Evolutionary conservation across 225 moss, liverwort and hornwort genomes (phyloP).

Genomic region (Straminergon stramineum): DNA sequence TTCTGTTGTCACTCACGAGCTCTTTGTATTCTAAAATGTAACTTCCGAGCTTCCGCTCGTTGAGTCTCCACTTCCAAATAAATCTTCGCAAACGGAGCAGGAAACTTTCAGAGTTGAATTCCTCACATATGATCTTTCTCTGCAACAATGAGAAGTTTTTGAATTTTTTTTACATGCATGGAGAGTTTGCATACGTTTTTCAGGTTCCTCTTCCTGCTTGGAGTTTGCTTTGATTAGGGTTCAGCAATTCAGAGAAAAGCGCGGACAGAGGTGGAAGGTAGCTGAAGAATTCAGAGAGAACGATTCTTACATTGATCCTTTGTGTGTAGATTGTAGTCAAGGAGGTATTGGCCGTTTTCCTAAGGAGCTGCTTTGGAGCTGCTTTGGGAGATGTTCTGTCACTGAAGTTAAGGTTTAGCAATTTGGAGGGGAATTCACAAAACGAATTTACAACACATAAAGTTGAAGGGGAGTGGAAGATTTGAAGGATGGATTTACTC

Average conservation of each 20-base stretch:
- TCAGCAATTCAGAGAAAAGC: not conserved
- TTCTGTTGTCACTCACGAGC: not conserved
- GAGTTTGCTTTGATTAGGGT: not conserved
- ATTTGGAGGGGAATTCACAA: not conserved
- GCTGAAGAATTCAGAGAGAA: not conserved
- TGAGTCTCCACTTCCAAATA: not conserved
- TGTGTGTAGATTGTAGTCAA: not conserved
- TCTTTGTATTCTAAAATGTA: not conserved
- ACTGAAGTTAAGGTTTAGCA: not conserved
- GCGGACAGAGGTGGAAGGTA: not conserved
- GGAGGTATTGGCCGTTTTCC: not conserved
- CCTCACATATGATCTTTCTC: not conserved
- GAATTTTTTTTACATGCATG: not conserved
- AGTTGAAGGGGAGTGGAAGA: not conserved
- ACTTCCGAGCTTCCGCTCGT: not conserved
- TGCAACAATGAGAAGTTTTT: not conserved
- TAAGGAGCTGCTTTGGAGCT: not conserved
- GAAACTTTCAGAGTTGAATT: not conserved
- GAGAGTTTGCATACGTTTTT: not conserved
- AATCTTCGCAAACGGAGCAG: not conserved
- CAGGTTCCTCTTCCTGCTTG: not conserved
- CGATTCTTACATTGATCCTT: not conserved
- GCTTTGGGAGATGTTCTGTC: not conserved
- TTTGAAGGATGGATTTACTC: not conserved
- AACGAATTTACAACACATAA: not conserved